phyloP scores from a whole-genome alignment of 495 filamentous ascomycete genomes.

The Neurospora intermedia region DNA sequence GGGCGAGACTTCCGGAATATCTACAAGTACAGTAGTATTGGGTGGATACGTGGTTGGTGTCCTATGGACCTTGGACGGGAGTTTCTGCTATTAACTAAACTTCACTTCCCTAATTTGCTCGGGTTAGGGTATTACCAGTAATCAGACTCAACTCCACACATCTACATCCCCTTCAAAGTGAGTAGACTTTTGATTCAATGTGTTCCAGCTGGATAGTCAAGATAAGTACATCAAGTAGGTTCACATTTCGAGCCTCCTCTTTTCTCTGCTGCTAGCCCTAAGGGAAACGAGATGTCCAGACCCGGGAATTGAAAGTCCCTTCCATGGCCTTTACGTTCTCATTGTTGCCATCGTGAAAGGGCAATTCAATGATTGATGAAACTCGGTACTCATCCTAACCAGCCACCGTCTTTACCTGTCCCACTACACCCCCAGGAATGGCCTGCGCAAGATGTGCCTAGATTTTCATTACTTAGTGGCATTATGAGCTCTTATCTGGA shows the following conservation, averaged over 20 bases:
- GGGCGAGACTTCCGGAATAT: not conserved
- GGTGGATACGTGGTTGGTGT: not conserved
- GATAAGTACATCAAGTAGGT: too few species aligned
- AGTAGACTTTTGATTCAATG: not conserved
- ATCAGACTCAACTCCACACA: not conserved
- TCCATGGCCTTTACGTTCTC: not conserved
- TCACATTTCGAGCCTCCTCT: too few species aligned
- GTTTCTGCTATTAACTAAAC: not conserved
- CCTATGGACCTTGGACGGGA: not conserved
- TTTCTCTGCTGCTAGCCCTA: not conserved
- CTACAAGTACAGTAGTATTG: not conserved
- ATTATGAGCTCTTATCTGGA: too few species aligned
- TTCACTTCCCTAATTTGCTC: not conserved
- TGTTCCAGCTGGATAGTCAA: not conserved
- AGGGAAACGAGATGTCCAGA: not conserved
- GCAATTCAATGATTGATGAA: too few species aligned
- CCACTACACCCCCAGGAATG: too few species aligned
- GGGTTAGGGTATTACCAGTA: not conserved
- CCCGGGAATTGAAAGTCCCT: not conserved
- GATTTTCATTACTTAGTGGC: too few species aligned
- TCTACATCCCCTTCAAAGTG: not conserved
- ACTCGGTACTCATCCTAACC: constrained; percentile 16
- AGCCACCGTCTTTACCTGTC: constrained; percentile 17
- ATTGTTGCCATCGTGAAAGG: not conserved
- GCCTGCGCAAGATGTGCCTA: too few species aligned